Evolutionary conservation across 2,329 filamentous ascomycete genomes (phyloP).

Genomic region (Lachnellula arida): DNA sequence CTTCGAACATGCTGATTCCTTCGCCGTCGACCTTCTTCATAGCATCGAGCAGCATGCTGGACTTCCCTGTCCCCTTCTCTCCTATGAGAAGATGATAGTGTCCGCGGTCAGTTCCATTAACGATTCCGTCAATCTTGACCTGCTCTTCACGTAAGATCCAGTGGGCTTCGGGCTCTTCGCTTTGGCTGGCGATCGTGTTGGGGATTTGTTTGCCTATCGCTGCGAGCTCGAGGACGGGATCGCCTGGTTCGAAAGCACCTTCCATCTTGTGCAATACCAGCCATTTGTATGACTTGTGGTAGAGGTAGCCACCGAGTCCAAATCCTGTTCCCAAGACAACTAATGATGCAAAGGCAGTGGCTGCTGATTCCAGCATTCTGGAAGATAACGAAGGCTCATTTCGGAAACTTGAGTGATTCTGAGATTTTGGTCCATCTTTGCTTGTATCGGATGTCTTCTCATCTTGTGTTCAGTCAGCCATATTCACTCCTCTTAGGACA

Average conservation of each 20-base stretch:
- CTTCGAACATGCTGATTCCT: slow-evolving; percentile 91
- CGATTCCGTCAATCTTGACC: slow-evolving; percentile 72
- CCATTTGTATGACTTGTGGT: slow-evolving; percentile 83
- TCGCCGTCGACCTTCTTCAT: slow-evolving; percentile 92
- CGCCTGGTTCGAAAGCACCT: slow-evolving; percentile 85
- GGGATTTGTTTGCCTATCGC: slow-evolving; percentile 56
- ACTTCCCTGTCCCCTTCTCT: slow-evolving; percentile 95
- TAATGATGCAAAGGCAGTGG: slow-evolving; percentile 72
- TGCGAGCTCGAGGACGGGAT: slow-evolving; percentile 80
- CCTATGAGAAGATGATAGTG: slow-evolving; percentile 91
- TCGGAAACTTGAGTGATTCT: slow-evolving; percentile 3
- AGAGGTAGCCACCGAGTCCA: slow-evolving; percentile 65
- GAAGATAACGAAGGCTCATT: slow-evolving; percentile 24
- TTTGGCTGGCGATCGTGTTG: slow-evolving; percentile 36
- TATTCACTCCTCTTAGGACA: not conserved
- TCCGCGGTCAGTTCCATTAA: slow-evolving; percentile 66
- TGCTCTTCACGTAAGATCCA: slow-evolving; percentile 89
- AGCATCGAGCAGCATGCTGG: slow-evolving; percentile 90
- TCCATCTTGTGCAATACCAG: slow-evolving; percentile 90
- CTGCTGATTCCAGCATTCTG: slow-evolving; percentile 70
- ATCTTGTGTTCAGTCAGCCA: not conserved
- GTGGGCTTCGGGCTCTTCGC: slow-evolving; percentile 42
- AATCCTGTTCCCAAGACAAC: slow-evolving; percentile 64
- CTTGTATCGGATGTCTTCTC: not conserved
- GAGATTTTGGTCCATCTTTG: slow-evolving; percentile 6